Evolutionary conservation across 257 asterid genomes (phyloP), one percentile per base, ranked within the genome.

Genomic region (Nicotiana undulata): DNA sequence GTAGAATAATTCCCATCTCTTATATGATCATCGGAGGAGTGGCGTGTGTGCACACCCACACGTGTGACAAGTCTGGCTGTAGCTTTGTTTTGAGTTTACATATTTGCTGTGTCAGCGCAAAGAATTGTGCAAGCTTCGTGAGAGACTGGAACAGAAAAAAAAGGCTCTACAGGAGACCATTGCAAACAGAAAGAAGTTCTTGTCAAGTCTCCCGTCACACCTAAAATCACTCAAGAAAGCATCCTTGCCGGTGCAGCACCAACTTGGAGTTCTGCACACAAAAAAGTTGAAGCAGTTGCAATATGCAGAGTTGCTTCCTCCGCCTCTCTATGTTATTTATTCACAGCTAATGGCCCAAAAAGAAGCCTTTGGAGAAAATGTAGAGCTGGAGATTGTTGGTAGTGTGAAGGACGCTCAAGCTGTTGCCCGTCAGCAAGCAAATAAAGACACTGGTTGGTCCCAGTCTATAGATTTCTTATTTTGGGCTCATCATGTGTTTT

Each of bases 211-310:
- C 83, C 99, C 99, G 40, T 92, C 98, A 77, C 98, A 96, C 83
- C 98, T 96, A 82, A 96, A 96, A 85, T 92, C 98, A 79, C 94
- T 96, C 66, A 96, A 94, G 83, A 96, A 94, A 85, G 99, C 98
- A 85, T 94, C 98, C 74, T 86, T 96, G 90, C 98, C 99, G 5
- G 96, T 92, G 67, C 97, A 94, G 83, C 84, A 94, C 65, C 98
- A 96, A 65, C 82, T 96, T 44, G 99, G 97, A 80, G 88, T 92
- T 86, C 88, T 81, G 87, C 97, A 94, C 83, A 88, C 97, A 75
- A 94, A 89, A 86, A 94, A 90, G 82, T 83, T 96, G 77, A 96
- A 94, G 90, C 99, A 96, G 93, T 94, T 83, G 86, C 99, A 96
- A 75, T 83, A 90, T 26, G 97, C 99, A 55, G 99, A 96, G 87